Base-by-base conservation (phyloP, 306 rosid species). In the Carpinus viminea region DNA sequence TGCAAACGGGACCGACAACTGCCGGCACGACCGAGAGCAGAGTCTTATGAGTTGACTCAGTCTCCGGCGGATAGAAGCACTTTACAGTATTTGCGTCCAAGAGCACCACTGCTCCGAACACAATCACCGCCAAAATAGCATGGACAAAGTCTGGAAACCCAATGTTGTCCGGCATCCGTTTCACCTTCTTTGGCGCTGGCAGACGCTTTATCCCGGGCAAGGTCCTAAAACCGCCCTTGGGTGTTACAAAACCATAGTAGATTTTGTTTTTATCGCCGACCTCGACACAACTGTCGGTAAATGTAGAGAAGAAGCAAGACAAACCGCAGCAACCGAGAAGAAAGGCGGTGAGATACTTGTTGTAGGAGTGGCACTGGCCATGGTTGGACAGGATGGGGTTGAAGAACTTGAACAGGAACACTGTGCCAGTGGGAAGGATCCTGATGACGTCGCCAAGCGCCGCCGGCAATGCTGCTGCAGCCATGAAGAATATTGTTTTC, bases 391-490 rank as follows among this genome's bases (percentile, higher is more conserved):
- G 17, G 16, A 88, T 72, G 0, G 97, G 98, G 81, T 76, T 92
- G 21, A 90, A 88, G 74, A 88, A 95, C 15, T 88, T 97, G 83
- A 85, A 91, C 48, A 90, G 60, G 84, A 95, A 92, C 17, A 92
- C 86, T 0, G 98, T 91, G 56, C 93, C 97, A 0, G 96, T 95
- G 0, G 98, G 98, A 46, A 95, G 97, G 78, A 91, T 89, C 77
- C 80, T 86, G 13, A 91, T 84, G 48, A 92, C 86, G 83, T 87
- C 91, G 21, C 95, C 96, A 3, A 83, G 55, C 0, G 91, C 87
- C 4, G 86, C 68, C 1, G 91, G 69, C 34, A 91, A 70, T 20
- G 11, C 26, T 1, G 26, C 12, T 47, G 51, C 2, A 47, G 43
- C 43, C 51, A 8, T 45, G 9, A 45, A 45, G 48, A 31, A 31